Conservation (phyloP, 2,329 filamentous ascomycete genomes). For the Emmonsiellopsis sp. region DNA sequence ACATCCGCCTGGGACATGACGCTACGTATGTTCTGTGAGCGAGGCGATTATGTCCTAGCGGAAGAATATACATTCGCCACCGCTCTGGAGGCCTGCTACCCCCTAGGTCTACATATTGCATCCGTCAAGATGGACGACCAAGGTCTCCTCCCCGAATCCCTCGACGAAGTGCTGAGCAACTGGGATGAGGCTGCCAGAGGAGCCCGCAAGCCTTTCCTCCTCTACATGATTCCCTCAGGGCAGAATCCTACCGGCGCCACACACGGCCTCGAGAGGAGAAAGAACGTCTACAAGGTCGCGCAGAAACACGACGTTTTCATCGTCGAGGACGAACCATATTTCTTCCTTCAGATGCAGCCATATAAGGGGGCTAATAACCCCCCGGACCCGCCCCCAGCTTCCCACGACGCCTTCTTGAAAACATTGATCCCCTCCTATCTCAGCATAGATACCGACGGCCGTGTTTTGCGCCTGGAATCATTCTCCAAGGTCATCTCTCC, state of each 20-base stretch:
- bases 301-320: conserved; percentile 81
- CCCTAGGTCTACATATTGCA: conserved; percentile 52
- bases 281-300: conserved; percentile 65
- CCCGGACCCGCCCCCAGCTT: conserved; percentile 47
- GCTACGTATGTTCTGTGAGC: conserved; percentile 68
- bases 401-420: conserved; percentile 63
- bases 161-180: conserved; percentile 54
- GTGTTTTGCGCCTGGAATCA: conserved; percentile 82
- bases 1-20: conserved; percentile 79
- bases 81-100: conserved; percentile 55
- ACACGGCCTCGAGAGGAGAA: conserved; percentile 56
- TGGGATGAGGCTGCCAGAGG: conserved; percentile 53
- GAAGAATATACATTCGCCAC: conserved; percentile 90
- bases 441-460: conserved; percentile 73
- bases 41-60: conserved; percentile 69
- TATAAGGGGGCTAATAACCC: conserved; percentile 50
- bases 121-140: conserved; percentile 57
- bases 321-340: conserved; percentile 89
- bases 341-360: conserved; percentile 76
- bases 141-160: conserved; percentile 51
- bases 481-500: conserved; percentile 88
- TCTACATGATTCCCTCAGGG: conserved; percentile 69
- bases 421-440: conserved; percentile 65
- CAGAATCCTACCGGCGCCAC: conserved; percentile 90
- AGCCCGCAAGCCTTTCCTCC: conserved; percentile 54